Evolutionary conservation across 495 filamentous ascomycete species (phyloP), one percentile per base, ranked within the genome.

Genomic region (Cladorrhinum samala): DNA sequence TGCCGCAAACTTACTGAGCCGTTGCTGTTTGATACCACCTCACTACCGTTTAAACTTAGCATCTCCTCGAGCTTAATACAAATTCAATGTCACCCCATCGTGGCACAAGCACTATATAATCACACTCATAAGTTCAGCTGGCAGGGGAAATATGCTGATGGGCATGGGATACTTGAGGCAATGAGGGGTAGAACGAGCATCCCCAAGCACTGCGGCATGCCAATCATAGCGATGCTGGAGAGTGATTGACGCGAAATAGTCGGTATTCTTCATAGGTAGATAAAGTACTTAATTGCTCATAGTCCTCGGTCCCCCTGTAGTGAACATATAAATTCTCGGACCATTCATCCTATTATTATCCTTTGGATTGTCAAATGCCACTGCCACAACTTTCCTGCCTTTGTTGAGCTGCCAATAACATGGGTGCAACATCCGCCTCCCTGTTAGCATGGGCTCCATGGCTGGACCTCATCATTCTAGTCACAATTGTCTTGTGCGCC

Each of bases 371-470:
- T n/a, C n/a, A n/a, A n/a, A n/a, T n/a, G n/a, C n/a, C n/a, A n/a
- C n/a, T n/a, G n/a, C n/a, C n/a, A n/a, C n/a, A n/a, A n/a, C n/a
- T n/a, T n/a, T n/a, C n/a, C n/a, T n/a, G n/a, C n/a, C n/a, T n/a
- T n/a, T n/a, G n/a, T n/a, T n/a, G n/a, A n/a, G n/a, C n/a, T n/a
- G n/a, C n/a, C n/a, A n/a, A n/a, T n/a, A 33, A 5, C 27, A 33
- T 33, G 27, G 27, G 27, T 6, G 27, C 27, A 33, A 33, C 27
- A 33, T 33, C 27, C 11, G 11, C 27, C 27, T 45, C 42, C 42
- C 14, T 48, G 17, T 17, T 50, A 27, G 25, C 25, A 33, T 33
- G 33, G 39, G 27, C 40, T 2, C 49, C 54, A 39, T 52, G 54
- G 54, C 20, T 47, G 0, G 54, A 49, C 1, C 33, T 56, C 11